These are phyloP conservation scores for Phytophthora lateralis DNA, from an alignment of 352 stramenopile species.

Conservation along the genomic window DNA sequence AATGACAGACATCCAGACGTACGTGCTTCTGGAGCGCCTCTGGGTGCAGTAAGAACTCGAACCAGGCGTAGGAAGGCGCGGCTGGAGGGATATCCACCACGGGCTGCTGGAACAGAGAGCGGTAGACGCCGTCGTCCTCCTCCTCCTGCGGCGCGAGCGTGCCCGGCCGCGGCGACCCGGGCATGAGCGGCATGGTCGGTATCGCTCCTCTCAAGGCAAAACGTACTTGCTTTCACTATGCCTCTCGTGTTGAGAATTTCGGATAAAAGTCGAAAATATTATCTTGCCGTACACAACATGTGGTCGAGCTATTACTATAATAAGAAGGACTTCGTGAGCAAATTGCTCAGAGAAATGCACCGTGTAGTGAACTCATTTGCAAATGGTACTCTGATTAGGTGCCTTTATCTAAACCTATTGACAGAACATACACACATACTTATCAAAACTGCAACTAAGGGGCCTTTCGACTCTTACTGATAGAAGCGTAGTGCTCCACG, in stretches of 20 bases:
- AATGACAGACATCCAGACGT: constrained; percentile 14
- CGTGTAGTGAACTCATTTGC: too few species aligned
- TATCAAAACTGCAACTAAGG: constrained; percentile 1
- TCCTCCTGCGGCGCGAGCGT: constrained; percentile 45
- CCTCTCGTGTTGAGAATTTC: too few species aligned
- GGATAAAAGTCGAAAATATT: too few species aligned
- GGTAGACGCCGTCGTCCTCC: constrained; percentile 77
- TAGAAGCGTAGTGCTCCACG: constrained; percentile 18
- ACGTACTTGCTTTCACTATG: too few species aligned
- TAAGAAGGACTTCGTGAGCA: too few species aligned
- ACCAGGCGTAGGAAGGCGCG: constrained; percentile 80
- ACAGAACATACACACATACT: constrained; percentile 1
- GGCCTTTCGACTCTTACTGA: background rate
- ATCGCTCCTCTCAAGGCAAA: too few species aligned
- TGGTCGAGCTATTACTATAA: too few species aligned
- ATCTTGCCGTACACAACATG: too few species aligned
- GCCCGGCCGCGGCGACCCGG: constrained; percentile 60
- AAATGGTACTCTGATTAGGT: background rate
- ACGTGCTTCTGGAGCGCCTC: constrained; percentile 78
- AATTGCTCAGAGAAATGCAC: too few species aligned
- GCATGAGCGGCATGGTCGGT: constrained; percentile 58
- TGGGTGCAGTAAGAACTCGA: constrained; percentile 86
- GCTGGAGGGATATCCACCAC: constrained; percentile 71
- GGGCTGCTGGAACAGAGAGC: constrained; percentile 87
- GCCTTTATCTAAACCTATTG: constrained; percentile 1